A percentile compares a stretch with the other conserved stretches of the same genome.
Conservation (phyloP, 805 yeast genomes). For the Candida piceae region DNA sequence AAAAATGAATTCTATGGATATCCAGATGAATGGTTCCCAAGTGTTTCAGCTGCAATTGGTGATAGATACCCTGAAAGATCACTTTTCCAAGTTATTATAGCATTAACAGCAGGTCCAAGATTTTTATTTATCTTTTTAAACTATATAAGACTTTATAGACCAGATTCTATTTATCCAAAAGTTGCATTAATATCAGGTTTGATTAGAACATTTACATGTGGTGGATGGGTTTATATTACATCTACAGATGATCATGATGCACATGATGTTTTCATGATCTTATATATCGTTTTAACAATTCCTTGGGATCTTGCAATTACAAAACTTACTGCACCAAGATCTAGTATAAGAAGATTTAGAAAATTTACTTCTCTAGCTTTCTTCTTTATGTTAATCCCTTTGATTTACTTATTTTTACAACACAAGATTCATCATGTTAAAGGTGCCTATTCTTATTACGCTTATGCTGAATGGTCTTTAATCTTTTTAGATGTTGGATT, state of each 20-base stretch:
- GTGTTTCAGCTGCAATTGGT: conserved; percentile 95
- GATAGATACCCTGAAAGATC: conserved; percentile 96
- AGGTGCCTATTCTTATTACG: conserved; percentile 95
- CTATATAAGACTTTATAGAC: conserved; percentile 41
- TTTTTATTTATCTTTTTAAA: conserved; percentile 57
- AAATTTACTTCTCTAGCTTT: conserved; percentile 52
- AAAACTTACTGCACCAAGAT: conserved; percentile 39
- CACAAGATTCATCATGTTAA: conserved; percentile 83
- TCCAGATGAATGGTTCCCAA: conserved; percentile 98
- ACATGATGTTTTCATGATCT: conserved; percentile 94
- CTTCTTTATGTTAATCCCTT: conserved; percentile 70
- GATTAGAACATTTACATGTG: conserved; percentile 89
- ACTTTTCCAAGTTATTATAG: conserved; percentile 84
- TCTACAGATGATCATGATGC: conserved; percentile 95
- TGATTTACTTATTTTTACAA: conserved; percentile 84
- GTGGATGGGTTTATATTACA: conserved; percentile 98
- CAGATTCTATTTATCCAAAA: conserved; percentile 33
- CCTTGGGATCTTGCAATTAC: conserved; percentile 82
- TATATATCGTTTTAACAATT: conserved; percentile 79
- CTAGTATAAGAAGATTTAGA: conserved; percentile 47
- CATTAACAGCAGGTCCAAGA: conserved; percentile 90
- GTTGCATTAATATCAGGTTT: conserved; percentile 59
- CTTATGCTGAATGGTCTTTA: conserved; percentile 91
- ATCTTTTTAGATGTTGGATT: conserved; percentile 79
- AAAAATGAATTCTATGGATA: conserved; percentile 81